A percentile compares a stretch with the other conserved stretches of the same genome.
Conservation (phyloP, 495 filamentous ascomycete genomes). For the Wilcoxina mikolae region DNA sequence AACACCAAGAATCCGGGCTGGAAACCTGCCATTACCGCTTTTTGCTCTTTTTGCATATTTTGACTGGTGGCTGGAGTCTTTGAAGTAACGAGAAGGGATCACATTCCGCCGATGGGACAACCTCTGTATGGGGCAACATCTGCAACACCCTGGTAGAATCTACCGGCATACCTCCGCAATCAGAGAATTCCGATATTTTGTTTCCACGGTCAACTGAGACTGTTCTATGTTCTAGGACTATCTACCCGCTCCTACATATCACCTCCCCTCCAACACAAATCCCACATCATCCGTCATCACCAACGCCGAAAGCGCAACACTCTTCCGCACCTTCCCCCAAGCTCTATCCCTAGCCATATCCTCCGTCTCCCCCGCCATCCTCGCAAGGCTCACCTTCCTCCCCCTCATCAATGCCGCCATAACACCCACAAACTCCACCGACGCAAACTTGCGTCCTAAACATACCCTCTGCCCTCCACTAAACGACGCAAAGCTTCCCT, state of each 20-base stretch:
- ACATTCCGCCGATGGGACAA: too few relatives aligned
- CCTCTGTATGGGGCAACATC: too few relatives aligned
- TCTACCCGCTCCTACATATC: background rate
- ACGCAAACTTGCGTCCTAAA: slow-evolving; percentile 28
- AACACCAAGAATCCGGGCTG: too few relatives aligned
- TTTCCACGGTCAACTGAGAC: too few relatives aligned
- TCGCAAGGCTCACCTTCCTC: slow-evolving; percentile 11
- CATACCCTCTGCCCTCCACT: slow-evolving; percentile 24
- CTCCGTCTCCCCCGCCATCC: slow-evolving; percentile 29
- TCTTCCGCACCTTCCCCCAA: slow-evolving; percentile 9
- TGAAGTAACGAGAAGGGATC: too few relatives aligned
- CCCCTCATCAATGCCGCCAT: slow-evolving; percentile 20
- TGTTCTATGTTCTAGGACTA: too few relatives aligned
- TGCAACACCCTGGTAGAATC: too few relatives aligned
- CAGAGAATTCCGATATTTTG: too few relatives aligned
- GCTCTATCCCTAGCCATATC: slow-evolving; percentile 25
- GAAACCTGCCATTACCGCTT: too few relatives aligned
- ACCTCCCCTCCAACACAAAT: background rate
- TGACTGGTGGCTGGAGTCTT: too few relatives aligned
- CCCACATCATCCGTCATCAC: background rate
- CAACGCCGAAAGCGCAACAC: background rate
- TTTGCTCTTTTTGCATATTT: too few relatives aligned
- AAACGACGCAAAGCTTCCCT: slow-evolving; percentile 21
- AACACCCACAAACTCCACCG: slow-evolving; percentile 24
- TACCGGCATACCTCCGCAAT: too few relatives aligned